These are phyloP conservation scores for Schizophyllum commune DNA, from an alignment of 1,284 basidiomycete genomes.

Conservation along the genomic window DNA sequence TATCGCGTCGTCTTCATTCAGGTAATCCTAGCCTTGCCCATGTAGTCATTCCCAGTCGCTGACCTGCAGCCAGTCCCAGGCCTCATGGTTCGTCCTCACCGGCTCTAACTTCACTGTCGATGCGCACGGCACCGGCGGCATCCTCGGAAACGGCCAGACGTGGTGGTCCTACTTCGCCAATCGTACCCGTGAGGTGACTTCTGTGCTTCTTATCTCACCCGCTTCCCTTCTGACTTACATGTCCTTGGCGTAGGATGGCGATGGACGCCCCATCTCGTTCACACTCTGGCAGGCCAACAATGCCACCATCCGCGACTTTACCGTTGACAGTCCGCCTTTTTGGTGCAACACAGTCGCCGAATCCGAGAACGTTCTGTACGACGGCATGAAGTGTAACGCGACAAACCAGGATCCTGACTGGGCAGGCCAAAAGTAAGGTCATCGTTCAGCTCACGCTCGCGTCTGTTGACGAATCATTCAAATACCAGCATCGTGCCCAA, in stretches of 20 bases:
- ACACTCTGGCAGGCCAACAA: constrained; percentile 43
- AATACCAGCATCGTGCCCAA: constrained; percentile 48
- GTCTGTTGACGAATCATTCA: background rate
- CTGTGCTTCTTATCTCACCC: constrained; percentile 41
- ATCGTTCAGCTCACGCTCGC: constrained; percentile 18
- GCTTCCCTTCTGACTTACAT: constrained; percentile 20
- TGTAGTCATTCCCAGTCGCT: background rate
- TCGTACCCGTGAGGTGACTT: constrained; percentile 18
- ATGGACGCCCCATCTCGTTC: constrained; percentile 55
- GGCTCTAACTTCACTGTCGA: constrained; percentile 53
- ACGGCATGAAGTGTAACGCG: constrained; percentile 56
- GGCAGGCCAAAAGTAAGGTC: background rate
- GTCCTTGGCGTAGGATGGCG: constrained; percentile 36
- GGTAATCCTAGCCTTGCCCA: constrained; percentile 20
- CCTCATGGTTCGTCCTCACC: constrained; percentile 59
- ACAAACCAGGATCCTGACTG: constrained; percentile 44
- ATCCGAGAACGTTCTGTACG: constrained; percentile 46
- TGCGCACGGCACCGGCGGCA: constrained; percentile 51
- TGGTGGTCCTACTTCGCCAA: constrained; percentile 28
- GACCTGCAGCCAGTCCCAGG: constrained; percentile 26
- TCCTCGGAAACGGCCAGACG: constrained; percentile 57
- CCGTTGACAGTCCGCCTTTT: constrained; percentile 53
- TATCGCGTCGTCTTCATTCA: constrained; percentile 58
- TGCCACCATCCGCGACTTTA: constrained; percentile 43
- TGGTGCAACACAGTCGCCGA: constrained; percentile 58